Evolutionary conservation across 805 yeast genomes (phyloP), one percentile per base, ranked within the genome.

Genomic region (Starmerella cellae): DNA sequence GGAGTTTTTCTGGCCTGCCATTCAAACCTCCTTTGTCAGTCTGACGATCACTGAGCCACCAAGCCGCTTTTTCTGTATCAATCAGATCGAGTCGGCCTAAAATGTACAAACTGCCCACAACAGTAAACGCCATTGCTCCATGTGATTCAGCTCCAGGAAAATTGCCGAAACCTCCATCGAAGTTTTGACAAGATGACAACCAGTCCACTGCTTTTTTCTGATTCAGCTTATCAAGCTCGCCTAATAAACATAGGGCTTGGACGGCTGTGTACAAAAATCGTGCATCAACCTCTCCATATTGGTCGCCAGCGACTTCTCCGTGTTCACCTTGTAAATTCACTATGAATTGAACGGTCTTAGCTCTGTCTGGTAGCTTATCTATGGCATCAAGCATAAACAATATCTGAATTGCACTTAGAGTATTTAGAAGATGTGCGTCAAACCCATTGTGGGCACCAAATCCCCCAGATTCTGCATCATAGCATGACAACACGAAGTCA

Each of bases 141-240:
- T 91, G 99, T 36, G 88, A 77, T 60, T 91, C 99, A 0, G 94
- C 88, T 1, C 95, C 95, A 0, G 98, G 97, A 8, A 75, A 75
- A 61, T 82, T 66, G 0, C 98, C 98, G 66, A 81, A 91, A 0
- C 94, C 95, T 3, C 98, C 99, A 58, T 91, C 98, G 57, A 84
- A 88, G 59, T 91, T 91, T 48, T 71, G 78, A 60, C 98, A 91
- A 29, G 57, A 56, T 39, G 70, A 51, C 2, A 88, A 72, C 61
- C 75, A 88, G 1, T 63, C 64, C 1, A 74, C 77, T 0, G 95
- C 84, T 0, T 74, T 73, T 1, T 46, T 55, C 2, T 69, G 67
- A 5, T 71, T 64, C n/a, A 65, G 54, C 19, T 49, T 48, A 18
- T 75, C 71, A 47, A 88, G 63, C 44, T 64, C 71, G 8, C 76